Conservation (phyloP, 2,329 filamentous ascomycete genomes). For the Aaosphaeria arxii region DNA sequence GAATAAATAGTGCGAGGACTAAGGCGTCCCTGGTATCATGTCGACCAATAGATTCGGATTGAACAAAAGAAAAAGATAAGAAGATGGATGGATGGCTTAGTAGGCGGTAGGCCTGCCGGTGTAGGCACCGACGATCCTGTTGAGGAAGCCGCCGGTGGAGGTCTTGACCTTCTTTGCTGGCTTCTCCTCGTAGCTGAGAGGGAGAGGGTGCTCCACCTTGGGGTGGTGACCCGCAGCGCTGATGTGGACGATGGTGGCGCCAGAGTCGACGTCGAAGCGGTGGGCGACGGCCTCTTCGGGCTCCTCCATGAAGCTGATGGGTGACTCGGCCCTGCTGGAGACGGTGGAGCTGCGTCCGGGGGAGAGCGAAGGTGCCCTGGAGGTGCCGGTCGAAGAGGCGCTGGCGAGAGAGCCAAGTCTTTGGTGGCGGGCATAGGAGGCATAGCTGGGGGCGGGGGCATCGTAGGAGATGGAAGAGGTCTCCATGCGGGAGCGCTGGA, state of each 20-base stretch:
- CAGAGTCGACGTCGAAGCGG: constrained; percentile 42
- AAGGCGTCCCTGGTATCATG: constrained; percentile 7
- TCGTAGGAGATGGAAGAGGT: constrained; percentile 34
- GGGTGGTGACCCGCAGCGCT: constrained; percentile 24
- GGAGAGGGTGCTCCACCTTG: constrained; percentile 34
- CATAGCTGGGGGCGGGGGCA: constrained; percentile 32
- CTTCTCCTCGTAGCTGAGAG: constrained; percentile 36
- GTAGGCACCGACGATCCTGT: constrained; percentile 30
- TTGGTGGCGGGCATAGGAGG: constrained; percentile 20
- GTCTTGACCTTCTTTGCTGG: constrained; percentile 40
- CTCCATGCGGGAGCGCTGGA: constrained; percentile 27
- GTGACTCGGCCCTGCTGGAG: constrained; percentile 31
- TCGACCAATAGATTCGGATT: constrained; percentile 1
- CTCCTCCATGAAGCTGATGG: constrained; percentile 33
- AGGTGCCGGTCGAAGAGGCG: constrained; percentile 34
- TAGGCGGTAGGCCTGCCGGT: constrained; percentile 25
- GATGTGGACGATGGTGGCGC: constrained; percentile 45
- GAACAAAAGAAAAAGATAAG: constrained; percentile 24
- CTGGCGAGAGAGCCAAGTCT: constrained; percentile 19
- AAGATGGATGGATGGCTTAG: constrained; percentile 13
- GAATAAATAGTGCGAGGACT: constrained; percentile 9
- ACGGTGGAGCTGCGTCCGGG: constrained; percentile 41
- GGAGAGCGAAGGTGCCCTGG: constrained; percentile 50
- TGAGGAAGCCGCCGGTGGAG: constrained; percentile 35
- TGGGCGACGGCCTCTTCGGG: constrained; percentile 30